Base-by-base conservation (phyloP, 352 stramenopile genomes). In the Globisporangium nagaii region DNA sequence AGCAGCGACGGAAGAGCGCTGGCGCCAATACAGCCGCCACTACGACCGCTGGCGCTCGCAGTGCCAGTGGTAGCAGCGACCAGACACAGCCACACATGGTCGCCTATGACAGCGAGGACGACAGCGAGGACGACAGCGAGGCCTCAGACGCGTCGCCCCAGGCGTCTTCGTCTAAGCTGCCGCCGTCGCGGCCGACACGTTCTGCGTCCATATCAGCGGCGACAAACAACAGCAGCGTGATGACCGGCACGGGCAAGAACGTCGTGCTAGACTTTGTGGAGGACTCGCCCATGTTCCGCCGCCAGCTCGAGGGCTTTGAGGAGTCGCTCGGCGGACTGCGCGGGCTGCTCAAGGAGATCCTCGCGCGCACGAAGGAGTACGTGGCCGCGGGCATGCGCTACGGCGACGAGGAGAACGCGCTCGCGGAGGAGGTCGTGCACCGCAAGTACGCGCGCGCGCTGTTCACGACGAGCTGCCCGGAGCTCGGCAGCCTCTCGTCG, bases 221-320 rank as follows among this genome's bases (percentile, higher is more conserved):
- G 15, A 63, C 62, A n/a, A 31, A 20, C 27, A 52, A 15, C 11
- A 47, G 34, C n/a, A 39, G 13, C 2, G 57, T 87, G 40, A 60
- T 70, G 49, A 56, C 65, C 1, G 54, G 70, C 15, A 68, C 73
- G 20, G 73, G 84, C 22, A 85, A 88, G 50, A 89, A 93, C 53
- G 74, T 95, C 35, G 83, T 88, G 53, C 68, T 95, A 31, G 80
- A 95, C 64, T 95, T 86, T 60, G 79, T 89, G 7, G 79, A 88
- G 44, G 85, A 95, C 64, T 95, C 85, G 51, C 85, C 85, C 41
- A 91, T 91, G 81, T 95, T 93, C 55, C 68, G 85, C 0, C 71
- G 82, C 4, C 80, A 91, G 44, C 41, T 95, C 17, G 85, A 95
- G 50, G 70, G 75, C 19, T 86, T 91, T 39, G 85, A 95, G 27